Evolutionary conservation across 306 rosid genomes (phyloP), one percentile per base, ranked within the genome.

Genomic region (Alnus rubra): DNA sequence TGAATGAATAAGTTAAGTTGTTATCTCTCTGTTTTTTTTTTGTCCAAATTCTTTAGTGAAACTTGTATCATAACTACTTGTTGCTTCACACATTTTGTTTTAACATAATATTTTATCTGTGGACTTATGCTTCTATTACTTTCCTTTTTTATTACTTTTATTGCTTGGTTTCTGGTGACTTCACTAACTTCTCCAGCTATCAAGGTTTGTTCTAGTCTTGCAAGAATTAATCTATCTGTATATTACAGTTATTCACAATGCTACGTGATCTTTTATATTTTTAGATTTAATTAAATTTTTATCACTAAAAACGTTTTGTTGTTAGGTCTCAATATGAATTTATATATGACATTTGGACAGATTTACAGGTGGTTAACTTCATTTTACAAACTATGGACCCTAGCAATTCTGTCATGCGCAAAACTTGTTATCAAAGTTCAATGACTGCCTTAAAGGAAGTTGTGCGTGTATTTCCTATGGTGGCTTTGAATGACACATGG

Each of bases 331-430:
- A 79, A 74, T 82, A 58, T 84, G 80, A 80, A 80, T 53, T 69
- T 84, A 73, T 79, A 73, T 59, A 67, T 88, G 85, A 89, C 97
- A 69, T 65, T 87, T 82, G 80, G 92, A 83, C 82, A 79, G 84
- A 82, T 77, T 77, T 87, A 95, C 94, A 91, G 98, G 97, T 90
- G 52, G 91, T 95, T 80, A 89, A 83, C 86, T 92, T 91, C 90
- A 90, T 92, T 84, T 88, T 95, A 86, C 98, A 89, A 69, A 95
- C 97, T 60, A 80, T 92, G 79, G 98, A 95, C 79, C 98, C 97
- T 28, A 92, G 98, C 91, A 95, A 95, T 89, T 86, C 98, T 50
- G 97, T 91, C 81, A 87, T 95, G 92, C 96, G 98, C 76, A 92
- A 88, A 86, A 79, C 88, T 67, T 95, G 97, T 87, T 90, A 82